Base-by-base conservation (phyloP, 768 basidiomycete species). In the Pulveroboletus sp. region DNA sequence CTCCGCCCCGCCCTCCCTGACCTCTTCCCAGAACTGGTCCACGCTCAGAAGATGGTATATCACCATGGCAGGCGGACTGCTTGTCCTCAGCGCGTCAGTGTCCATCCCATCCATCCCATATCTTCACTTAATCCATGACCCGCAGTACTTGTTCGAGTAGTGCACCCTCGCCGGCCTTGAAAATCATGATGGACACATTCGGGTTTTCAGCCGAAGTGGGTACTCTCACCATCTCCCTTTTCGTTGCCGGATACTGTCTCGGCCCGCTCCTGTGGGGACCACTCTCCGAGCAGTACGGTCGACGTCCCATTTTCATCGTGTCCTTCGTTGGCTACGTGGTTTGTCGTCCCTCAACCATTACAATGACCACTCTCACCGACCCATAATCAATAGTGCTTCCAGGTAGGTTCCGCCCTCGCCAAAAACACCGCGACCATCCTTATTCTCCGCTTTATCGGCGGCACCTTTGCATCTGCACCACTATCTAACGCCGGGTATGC, bases 361-460 rank as follows among this genome's bases (percentile, higher is more conserved):
- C 24, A 4, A 10, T 24, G 3, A 23, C 7, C 14, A 34, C 14
- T 19, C 13, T 24, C 35, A 17, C 39, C 24, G 34, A 37, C 34
- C 43, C 33, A 49, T 49, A 44, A 11, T 46, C 36, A 23, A 13
- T 34, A 81, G 80, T 66, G 72, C 34, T 86, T 86, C 59, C 81
- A 82, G 70, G 62, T 85, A 23, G 87, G 78, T 24, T 75, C 75
- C 33, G 85, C 87, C 0, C 68, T 87, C 4, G 70, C 83, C 0
- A 67, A 72, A 33, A 88, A 86, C 63, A 79, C 80, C 2, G 74
- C 72, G 7, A 77, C 82, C 5, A 63, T 90, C n/a, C 71, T 91
- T 12, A 58, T 85, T 16, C 80, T 86, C 55, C 78, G 89, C 19
- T 84, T 89, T 61, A 62, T 89, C n/a, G 78, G 80, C 2, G 87